A percentile compares a stretch with the other conserved stretches of the same genome.
phyloP scores from a whole-genome alignment of 2,329 filamentous ascomycete genomes.

The Elsinoe batatas region DNA sequence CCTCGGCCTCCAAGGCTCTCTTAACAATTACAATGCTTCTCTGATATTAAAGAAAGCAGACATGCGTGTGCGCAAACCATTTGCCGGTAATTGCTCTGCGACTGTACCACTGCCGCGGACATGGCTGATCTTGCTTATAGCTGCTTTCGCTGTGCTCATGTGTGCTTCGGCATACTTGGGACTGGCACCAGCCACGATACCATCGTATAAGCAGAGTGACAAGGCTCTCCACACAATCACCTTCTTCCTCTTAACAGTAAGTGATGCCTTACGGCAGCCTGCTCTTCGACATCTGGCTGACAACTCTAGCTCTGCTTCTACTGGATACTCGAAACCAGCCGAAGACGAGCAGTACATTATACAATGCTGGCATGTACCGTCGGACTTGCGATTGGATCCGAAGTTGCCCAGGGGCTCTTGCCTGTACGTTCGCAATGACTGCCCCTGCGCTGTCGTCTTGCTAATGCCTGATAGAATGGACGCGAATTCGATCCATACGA shows the following conservation, averaged over 20 bases:
- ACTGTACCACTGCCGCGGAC: constrained; percentile 14
- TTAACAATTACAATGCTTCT: constrained; percentile 27
- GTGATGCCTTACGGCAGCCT: constrained; percentile 8
- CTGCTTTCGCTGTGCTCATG: constrained; percentile 50
- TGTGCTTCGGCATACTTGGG: constrained; percentile 66
- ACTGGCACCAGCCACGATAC: constrained; percentile 50
- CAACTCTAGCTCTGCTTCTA: constrained; percentile 58
- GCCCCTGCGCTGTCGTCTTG: not conserved
- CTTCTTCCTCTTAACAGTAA: constrained; percentile 78
- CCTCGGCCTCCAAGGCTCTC: constrained; percentile 15
- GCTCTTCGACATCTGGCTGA: not conserved
- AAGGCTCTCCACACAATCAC: constrained; percentile 79
- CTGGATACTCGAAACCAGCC: constrained; percentile 89
- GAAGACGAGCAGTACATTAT: constrained; percentile 73
- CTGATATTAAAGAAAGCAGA: not conserved
- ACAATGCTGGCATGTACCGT: constrained; percentile 73
- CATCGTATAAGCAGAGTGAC: constrained; percentile 62
- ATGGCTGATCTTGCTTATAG: constrained; percentile 21
- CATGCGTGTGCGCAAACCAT: constrained; percentile 82
- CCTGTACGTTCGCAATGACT: constrained; percentile 43
- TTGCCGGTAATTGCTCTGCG: constrained; percentile 58
- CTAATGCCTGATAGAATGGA: constrained; percentile 29
- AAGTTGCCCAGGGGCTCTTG: constrained; percentile 64
- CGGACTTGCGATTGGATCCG: constrained; percentile 60
- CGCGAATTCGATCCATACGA: constrained; percentile 66